Conservation (phyloP, 805 yeast species). For the Ogataea naganishii region DNA sequence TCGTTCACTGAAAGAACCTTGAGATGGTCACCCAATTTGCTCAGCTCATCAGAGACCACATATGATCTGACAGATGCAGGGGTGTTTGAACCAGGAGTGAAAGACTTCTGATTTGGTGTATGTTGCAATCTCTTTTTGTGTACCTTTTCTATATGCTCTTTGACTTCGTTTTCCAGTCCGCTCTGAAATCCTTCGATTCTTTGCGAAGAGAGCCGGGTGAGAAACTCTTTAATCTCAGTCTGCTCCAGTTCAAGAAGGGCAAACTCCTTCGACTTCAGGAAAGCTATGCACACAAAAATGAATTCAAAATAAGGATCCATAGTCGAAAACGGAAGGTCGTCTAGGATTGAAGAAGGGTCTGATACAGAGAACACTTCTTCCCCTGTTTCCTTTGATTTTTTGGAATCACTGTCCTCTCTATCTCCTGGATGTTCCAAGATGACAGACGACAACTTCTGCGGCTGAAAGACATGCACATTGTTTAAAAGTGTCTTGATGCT, state of each 20-base stretch:
- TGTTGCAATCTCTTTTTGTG: conserved; percentile 1
- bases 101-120: not conserved
- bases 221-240: conserved; percentile 74
- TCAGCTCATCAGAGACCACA: too few relatives aligned
- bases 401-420: conserved; percentile 9
- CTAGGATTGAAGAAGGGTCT: too few relatives aligned
- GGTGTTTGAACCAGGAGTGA: not conserved
- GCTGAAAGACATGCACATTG: conserved; percentile 7
- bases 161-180: conserved; percentile 2
- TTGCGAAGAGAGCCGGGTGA: conserved; percentile 48
- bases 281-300: conserved; percentile 66
- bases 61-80: conserved; percentile 6
- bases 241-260: conserved; percentile 82
- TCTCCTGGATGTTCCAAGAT: conserved; percentile 5
- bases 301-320: conserved; percentile 72
- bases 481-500: conserved; percentile 21
- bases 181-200: conserved; percentile 24
- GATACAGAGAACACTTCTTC: too few relatives aligned
- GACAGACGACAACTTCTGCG: not conserved
- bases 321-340: conserved; percentile 46
- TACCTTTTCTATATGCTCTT: conserved; percentile 1
- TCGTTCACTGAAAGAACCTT: too few relatives aligned
- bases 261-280: conserved; percentile 71
- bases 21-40: too few relatives aligned
- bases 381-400: not conserved